Evolutionary conservation across 2,329 filamentous ascomycete genomes (phyloP), one percentile per base, ranked within the genome.

Genomic region (Xylaria sp.): DNA sequence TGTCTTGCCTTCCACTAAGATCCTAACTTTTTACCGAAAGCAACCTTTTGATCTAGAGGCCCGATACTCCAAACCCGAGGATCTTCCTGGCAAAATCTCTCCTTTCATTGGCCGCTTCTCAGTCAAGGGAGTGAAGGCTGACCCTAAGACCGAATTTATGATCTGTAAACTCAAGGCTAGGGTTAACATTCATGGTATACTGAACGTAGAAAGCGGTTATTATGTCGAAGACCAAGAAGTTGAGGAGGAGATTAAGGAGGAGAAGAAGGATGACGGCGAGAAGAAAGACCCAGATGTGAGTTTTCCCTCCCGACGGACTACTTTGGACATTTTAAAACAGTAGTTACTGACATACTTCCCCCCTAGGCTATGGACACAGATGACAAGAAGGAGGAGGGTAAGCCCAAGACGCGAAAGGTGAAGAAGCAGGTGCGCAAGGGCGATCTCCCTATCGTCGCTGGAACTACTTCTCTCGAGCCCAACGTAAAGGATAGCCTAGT

Each of bases 371-470:
- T 96, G 93, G 93, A 97, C 45, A 95, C 93, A 59, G 93, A 97
- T 74, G 83, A 84, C 56, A 86, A 86, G 74, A 87, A 85, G 75
- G 87, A 89, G 70, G 86, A 88, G 2, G 88, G 89, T 64, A 88
- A 86, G 76, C 83, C 90, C 69, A 93, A 94, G 91, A 97, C 90
- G 62, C 92, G 95, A 80, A 98, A 98, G 86, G 93, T 99, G 75
- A 98, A 98, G 92, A 99, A 98, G 89, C 95, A 98, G 85, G 92
- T 98, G 73, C 93, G 95, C 82, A 98, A 98, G 87, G 96, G 96
- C 73, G 95, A 98, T 74, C 87, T 99, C 64, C 93, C 94, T 70
- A 91, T 99, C 73, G 90, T 92, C 67, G 88, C 92, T 69, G 94
- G 91, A 72, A 97, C 94, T 55, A 88, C 92, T 57, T 92, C 93